These are phyloP conservation scores for Lignosus rhinocerotis DNA, from an alignment of 1,284 basidiomycete genomes.

Conservation along the genomic window DNA sequence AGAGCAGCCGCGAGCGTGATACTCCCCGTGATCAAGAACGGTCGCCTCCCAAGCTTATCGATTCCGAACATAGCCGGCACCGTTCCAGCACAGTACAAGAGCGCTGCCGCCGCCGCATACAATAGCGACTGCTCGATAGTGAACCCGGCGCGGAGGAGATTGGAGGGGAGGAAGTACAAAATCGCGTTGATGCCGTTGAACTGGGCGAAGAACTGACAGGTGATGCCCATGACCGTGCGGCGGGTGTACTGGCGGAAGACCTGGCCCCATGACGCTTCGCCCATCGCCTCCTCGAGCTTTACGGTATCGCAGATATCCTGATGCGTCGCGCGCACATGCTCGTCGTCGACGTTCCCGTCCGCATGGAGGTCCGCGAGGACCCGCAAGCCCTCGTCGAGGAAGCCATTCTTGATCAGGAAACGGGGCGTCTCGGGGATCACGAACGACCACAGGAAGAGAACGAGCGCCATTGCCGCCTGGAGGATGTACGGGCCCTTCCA, in stretches of 20 bases:
- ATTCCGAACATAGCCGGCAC: conserved; percentile 59
- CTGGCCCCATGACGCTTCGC: conserved; percentile 44
- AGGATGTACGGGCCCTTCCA: conserved; percentile 58
- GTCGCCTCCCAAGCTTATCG: conserved; percentile 53
- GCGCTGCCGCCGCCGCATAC: conserved; percentile 54
- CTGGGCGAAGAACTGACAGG: conserved; percentile 56
- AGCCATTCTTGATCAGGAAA: conserved; percentile 53
- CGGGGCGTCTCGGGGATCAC: conserved; percentile 56
- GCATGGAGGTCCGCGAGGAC: conserved; percentile 52
- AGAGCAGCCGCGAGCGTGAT: conserved; percentile 42
- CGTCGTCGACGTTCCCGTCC: conserved; percentile 42
- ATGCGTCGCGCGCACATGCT: conserved; percentile 40
- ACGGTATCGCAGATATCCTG: conserved; percentile 44
- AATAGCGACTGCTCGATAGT: conserved; percentile 44
- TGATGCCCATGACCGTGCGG: conserved; percentile 48
- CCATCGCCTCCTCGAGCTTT: conserved; percentile 41
- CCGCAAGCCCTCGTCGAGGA: conserved; percentile 44
- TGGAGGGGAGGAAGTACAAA: conserved; percentile 55
- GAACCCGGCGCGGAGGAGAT: conserved; percentile 52
- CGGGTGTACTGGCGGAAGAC: conserved; percentile 49
- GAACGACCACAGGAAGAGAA: conserved; percentile 48
- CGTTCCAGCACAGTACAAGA: conserved; percentile 58
- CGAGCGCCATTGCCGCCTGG: conserved; percentile 44
- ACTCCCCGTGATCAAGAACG: conserved; percentile 52
- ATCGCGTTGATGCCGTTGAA: conserved; percentile 61